Evolutionary conservation across 176 grass and related monocot genomes (phyloP), one percentile per base, ranked within the genome.

Genomic region (Coix lacrymajobi): DNA sequence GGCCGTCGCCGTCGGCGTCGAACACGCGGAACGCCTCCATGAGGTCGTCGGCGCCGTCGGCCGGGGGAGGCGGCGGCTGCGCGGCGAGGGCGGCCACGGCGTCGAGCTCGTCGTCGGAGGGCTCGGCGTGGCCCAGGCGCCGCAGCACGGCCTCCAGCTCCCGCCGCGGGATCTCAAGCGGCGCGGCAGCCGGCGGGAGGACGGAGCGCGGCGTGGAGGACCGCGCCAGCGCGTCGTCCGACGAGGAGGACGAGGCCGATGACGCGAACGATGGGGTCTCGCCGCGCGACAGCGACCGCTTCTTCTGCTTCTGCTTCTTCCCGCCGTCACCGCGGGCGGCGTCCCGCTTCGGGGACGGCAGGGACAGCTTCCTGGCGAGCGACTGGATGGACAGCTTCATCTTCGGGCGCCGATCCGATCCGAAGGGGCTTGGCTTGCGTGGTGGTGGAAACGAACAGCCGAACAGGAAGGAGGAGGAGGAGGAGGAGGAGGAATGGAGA

Each of bases 141-240:
- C 89, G 93, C 7, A 99, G 93, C 46, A 92, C 89, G 34, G 85
- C 86, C 91, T 93, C 97, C 46, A 99, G 91, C 87, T 96, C 97
- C 38, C 69, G 80, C 40, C 83, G 83, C 31, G 91, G 84, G 93
- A 96, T 94, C 87, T 88, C 85, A 3, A 60, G 56, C 24, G 56
- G n/a, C 1, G 36, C 9, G 68, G 61, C 12, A n/a, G 69, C 4
- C 69, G 29, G 39, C 14, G 25, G 14, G 1, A 95, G 89, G 40
- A 95, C 91, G 12, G 96, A 98, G 31, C 87, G 46, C 3, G 96
- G 90, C 1, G 86, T 73, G 2, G 82, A 14, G 7, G 81, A 34
- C 29, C 83, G 44, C 8, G 65, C 75, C 32, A 66, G 6, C 29
- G 62, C 54, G n/a, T 93, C 92, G 22, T 86, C 69, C 6, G 89